Evolutionary conservation across 139 green algal species (phyloP), one percentile per base, ranked within the genome.

Genomic region (Tetradesmus lagerheimii): DNA sequence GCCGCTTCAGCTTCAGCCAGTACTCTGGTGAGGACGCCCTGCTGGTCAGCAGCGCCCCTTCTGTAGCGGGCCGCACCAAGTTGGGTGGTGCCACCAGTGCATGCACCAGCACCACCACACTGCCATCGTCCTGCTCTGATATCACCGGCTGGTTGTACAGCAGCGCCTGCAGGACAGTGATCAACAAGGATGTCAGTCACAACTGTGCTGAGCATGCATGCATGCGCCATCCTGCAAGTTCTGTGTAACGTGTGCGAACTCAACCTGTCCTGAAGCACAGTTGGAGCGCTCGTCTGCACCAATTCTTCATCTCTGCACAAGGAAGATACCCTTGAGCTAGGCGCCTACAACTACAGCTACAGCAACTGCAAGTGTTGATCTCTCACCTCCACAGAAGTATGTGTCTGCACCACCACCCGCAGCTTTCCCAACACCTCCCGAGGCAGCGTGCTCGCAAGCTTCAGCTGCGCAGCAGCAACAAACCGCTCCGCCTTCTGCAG

Each of bases 1-100:
- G 87, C 31, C 87, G 35, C 29, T 90, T 90, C 29, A 90, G 77
- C 57, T 90, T 90, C 6, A 90, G 29, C 87, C 87, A 90, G 77
- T 90, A 90, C 53, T 90, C 87, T 29, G 87, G 87, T 8, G 87
- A 50, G 1, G 78, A 45, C 11, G 76, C 35, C 14, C 50, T 31
- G 43, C 71, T 89, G 27, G 71, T 45, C n/a, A 89, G 71, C 27
- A 18, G 1, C 3, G 37, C 83, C 11, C 66, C 66, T 76, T 34
- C 66, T 37, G 27, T 76, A 31, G 27, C 83, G 11, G 83, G 83
- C 37, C 83, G 35, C 37, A 88, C 83, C 25, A 88, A 11, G 18
- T 88, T 88, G 18, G 83, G 83, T 31, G 74, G 57, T 20, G 83
- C 83, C 29, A 86, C 41, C 9, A 80, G 77, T 20, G 64, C 87